These are phyloP conservation scores for Trametes meyenii DNA, from an alignment of 768 basidiomycete genomes.

Conservation along the genomic window DNA sequence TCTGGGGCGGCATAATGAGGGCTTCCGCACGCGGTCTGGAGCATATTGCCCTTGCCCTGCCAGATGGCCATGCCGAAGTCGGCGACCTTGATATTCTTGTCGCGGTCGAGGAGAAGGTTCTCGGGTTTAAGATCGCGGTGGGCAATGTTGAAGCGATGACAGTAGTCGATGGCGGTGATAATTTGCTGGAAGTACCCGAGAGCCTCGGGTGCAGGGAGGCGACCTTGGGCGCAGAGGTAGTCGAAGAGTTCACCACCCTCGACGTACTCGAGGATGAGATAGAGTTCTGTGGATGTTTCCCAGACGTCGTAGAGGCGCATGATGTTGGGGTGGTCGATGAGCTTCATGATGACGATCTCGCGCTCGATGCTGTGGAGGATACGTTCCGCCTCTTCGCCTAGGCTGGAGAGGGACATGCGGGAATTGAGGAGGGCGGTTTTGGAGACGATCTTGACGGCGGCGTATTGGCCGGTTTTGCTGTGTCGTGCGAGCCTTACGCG, in stretches of 20 bases:
- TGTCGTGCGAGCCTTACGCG: slow-evolving; percentile 90
- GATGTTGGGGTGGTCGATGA: slow-evolving; percentile 93
- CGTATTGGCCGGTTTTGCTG: slow-evolving; percentile 84
- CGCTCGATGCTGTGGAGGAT: slow-evolving; percentile 82
- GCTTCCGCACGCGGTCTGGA: slow-evolving; percentile 89
- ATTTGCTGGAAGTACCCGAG: slow-evolving; percentile 92
- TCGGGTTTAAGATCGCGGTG: slow-evolving; percentile 96
- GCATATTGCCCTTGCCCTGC: slow-evolving; percentile 65
- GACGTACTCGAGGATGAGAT: slow-evolving; percentile 92
- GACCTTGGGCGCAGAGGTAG: slow-evolving; percentile 79
- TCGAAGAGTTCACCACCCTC: slow-evolving; percentile 96
- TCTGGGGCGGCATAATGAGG: slow-evolving; percentile 97
- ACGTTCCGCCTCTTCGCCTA: slow-evolving; percentile 76
- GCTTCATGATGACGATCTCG: slow-evolving; percentile 97
- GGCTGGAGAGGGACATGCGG: slow-evolving; percentile 65
- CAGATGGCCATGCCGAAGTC: slow-evolving; percentile 99
- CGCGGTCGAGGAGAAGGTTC: slow-evolving; percentile 83
- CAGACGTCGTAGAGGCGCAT: slow-evolving; percentile 96
- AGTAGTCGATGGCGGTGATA: slow-evolving; percentile 88
- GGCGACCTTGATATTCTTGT: slow-evolving; percentile 90
- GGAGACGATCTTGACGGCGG: slow-evolving; percentile 93
- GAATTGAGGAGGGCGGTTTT: slow-evolving; percentile 70
- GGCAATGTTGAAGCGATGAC: slow-evolving; percentile 91
- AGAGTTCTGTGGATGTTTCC: slow-evolving; percentile 90
- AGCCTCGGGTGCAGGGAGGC: slow-evolving; percentile 71